A percentile compares a stretch with the other conserved stretches of the same genome.
Evolutionary conservation across 495 filamentous ascomycete species (phyloP).

Genomic region (Xylaria bambusicola): DNA sequence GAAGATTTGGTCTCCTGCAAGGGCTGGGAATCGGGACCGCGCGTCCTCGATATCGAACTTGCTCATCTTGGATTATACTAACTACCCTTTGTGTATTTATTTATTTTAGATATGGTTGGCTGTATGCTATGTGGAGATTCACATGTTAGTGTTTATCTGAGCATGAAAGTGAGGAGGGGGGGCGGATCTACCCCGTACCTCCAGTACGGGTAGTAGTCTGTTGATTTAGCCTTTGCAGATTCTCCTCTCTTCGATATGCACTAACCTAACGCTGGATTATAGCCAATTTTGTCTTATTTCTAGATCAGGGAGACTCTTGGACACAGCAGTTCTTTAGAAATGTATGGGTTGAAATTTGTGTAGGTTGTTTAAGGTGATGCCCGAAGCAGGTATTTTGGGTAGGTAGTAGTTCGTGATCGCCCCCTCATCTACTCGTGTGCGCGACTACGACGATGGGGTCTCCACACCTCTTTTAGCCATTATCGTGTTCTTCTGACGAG

Average conservation of each 20-base stretch:
- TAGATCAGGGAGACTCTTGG: too few species aligned
- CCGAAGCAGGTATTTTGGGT: background rate
- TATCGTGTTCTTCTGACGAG: too few species aligned
- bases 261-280: background rate
- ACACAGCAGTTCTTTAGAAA: too few species aligned
- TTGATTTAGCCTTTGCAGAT: background rate
- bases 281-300: background rate
- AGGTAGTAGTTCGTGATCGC: constrained; percentile 8
- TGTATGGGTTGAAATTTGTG: background rate
- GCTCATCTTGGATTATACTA: constrained; percentile 16
- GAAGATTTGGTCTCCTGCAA: constrained; percentile 65
- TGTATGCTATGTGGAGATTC: background rate
- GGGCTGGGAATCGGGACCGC: constrained; percentile 65
- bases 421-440: background rate
- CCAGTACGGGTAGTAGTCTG: background rate
- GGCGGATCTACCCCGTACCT: constrained; percentile 1
- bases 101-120: background rate
- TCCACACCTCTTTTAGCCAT: background rate
- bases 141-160: background rate
- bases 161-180: background rate
- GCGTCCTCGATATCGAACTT: constrained; percentile 53
- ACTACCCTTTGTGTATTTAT: background rate
- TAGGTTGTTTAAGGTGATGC: too few species aligned
- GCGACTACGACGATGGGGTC: background rate
- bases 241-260: background rate